Base-by-base conservation (phyloP, 768 basidiomycete genomes). In the Russula emetica region DNA sequence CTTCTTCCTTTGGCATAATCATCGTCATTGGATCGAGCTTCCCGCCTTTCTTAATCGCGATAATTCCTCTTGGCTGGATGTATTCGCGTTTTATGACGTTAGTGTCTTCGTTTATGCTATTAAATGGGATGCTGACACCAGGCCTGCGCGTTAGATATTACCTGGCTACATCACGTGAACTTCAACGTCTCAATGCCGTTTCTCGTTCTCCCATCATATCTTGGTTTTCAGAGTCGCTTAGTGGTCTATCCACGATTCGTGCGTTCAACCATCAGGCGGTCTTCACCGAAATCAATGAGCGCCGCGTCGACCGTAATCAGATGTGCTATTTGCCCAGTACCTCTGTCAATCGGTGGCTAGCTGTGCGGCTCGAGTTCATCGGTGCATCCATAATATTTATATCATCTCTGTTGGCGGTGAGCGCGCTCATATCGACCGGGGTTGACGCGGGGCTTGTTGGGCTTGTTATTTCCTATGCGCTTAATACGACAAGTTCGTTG, bases 181-280 rank as follows among this genome's bases (percentile, higher is more conserved):
- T 94, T 28, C 93, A 94, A 73, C 89, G 92, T 16, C 79, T 95
- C 16, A 92, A 94, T 68, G 89, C 93, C 0, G 87, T 92, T 28
- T 92, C 92, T 6, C 86, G 90, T 44, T 92, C 91, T 0, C 94
- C 95, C 1, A 92, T 98, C 63, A 95, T 96, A 73, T 88, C 87
- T 0, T 90, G 87, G 86, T 92, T 92, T 72, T 88, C 88, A 2
- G 91, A 92, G 72, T 87, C 83, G 3, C 75, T 86, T 42, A 80
- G 83, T 3, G 93, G 93, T 7, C 74, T 92, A 42, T 85, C 90
- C 0, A 94, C 91, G 2, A 94, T 95, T 69, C 83, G 92, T 0
- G 90, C 91, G 0, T 94, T 88, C 76, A 74, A 78, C 40, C 90
- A 92, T 66, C 85, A 91, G 70, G 54, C 74, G 0, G 76, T 87